Base-by-base conservation (phyloP, 352 stramenopile species). In the Globisporangium heterothallicum region DNA sequence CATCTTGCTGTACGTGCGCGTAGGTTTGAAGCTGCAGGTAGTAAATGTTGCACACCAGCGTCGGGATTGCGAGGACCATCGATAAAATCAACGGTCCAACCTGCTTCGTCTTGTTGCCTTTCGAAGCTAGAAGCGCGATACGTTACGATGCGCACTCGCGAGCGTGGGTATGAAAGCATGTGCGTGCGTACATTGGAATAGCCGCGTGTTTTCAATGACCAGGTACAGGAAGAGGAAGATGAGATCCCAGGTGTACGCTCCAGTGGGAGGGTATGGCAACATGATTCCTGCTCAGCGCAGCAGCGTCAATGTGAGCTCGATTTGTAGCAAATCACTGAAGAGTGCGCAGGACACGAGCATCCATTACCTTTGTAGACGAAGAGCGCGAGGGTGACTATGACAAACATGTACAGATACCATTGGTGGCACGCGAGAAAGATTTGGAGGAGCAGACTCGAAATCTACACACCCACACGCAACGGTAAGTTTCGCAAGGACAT, bases 51-150 rank as follows among this genome's bases (percentile, higher is more conserved):
- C 75, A 82, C 19, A 91, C 42, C 30, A 88, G 58, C 4, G 78
- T 55, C 0, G 77, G 76, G 14, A 67, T 57, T 0, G 76, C 68
- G 2, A 94, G 60, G 16, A 72, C 29, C 26, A 91, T 59, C 5
- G 78, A 68, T 40, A 88, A 64, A 25, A 76, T 38, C 14, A 93
- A 68, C 26, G 84, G 75, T 0, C 61, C 59, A 2, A 84, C 64
- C 29, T 92, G 66, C 46, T 73, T 70, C 9, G 74, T 89, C 30
- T 85, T 81, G 63, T 94, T 94, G 43, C 84, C 84, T 63, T 94
- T 94, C 16, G 84, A 90, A 2, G 64, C 79, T 86, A 29, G 21
- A 18, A 6, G 6, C 27, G 25, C 13, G 13, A 49, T 9, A 6
- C 32, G 9, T 30, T 6, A 40, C 13, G 24, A 43, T 6, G 12